Evolutionary conservation across 768 basidiomycete genomes (phyloP).

Genomic region (Collybia sordida): DNA sequence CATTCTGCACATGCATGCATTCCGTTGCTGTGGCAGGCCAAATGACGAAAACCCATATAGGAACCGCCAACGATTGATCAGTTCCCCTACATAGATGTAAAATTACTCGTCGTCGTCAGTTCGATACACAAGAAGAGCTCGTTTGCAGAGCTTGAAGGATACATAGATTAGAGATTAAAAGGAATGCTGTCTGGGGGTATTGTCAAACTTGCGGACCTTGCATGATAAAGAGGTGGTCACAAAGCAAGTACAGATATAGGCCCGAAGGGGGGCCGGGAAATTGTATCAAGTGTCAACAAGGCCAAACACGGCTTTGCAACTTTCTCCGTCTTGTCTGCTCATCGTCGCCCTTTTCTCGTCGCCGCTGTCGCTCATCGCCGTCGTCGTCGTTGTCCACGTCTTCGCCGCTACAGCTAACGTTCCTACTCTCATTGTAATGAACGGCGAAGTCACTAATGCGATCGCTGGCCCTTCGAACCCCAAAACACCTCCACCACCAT

Average conservation of each 20-base stretch:
- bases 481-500: conserved; percentile 25
- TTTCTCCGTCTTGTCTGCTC: conserved; percentile 13
- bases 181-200: too few relatives aligned
- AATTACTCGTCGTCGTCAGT: too few relatives aligned
- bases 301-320: conserved; percentile 19
- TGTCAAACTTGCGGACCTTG: too few relatives aligned
- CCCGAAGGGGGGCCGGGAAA: background rate
- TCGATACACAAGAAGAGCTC: too few relatives aligned
- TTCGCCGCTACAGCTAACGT: conserved; percentile 14
- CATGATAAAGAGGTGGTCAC: too few relatives aligned
- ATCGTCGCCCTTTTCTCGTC: conserved; percentile 12
- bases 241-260: background rate
- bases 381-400: conserved; percentile 18
- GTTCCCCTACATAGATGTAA: too few relatives aligned
- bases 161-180: background rate
- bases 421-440: conserved; percentile 28
- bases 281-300: conserved; percentile 13
- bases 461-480: conserved; percentile 62
- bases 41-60: too few relatives aligned
- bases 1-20: too few relatives aligned
- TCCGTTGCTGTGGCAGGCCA: too few relatives aligned
- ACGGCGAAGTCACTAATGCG: conserved; percentile 47
- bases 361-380: conserved; percentile 15
- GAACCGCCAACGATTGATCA: too few relatives aligned
- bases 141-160: too few relatives aligned